Base-by-base conservation (phyloP, 2,329 filamentous ascomycete species). In the Cadophora sp. region DNA sequence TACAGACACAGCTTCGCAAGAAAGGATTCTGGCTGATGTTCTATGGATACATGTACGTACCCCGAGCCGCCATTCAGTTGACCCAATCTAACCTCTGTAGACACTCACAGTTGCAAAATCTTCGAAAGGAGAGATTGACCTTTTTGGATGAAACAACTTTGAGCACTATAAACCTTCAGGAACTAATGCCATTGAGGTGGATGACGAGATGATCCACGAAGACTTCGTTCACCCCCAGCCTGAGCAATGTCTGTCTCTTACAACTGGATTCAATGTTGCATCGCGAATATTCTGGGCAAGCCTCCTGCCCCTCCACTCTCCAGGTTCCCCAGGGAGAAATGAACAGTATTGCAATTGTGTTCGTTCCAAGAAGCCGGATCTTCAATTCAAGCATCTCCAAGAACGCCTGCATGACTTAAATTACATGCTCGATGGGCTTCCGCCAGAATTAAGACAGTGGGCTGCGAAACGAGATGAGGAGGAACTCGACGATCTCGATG, bases 11-110 rank as follows among this genome's bases (percentile, higher is more conserved):
- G 51, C 69, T 80, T 3, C 71, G 79, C 12, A 80, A 80, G 61
- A 80, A 79, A 66, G 79, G 75, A 0, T 80, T 80, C 50, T 80
- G 78, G 77, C 66, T 80, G 14, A 73, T 77, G 9, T 79, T 80
- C 19, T 80, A 80, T 50, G 71, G 70, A 0, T 79, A 76, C 48
- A 58, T 67, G 67, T 67, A 50, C 27, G 64, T 65, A 29, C 8
- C n/a, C 12, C n/a, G 26, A 37, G 14, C 7, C 6, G 14, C 22
- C 12, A 34, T 34, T 46, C 5, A n/a, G 11, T 9, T 9, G 19
- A 1, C 8, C 26, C 22, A 11, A 16, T 50, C 34, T 26, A 61
- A 27, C n/a, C 22, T 37, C 11, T 55, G 7, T 37, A 70, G 62
- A 64, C 72, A 76, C 51, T 72, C 65, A 19, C 71, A 70, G 46